phyloP scores from a whole-genome alignment of 78 protist species.

The Dictyostelium purpureum region DNA sequence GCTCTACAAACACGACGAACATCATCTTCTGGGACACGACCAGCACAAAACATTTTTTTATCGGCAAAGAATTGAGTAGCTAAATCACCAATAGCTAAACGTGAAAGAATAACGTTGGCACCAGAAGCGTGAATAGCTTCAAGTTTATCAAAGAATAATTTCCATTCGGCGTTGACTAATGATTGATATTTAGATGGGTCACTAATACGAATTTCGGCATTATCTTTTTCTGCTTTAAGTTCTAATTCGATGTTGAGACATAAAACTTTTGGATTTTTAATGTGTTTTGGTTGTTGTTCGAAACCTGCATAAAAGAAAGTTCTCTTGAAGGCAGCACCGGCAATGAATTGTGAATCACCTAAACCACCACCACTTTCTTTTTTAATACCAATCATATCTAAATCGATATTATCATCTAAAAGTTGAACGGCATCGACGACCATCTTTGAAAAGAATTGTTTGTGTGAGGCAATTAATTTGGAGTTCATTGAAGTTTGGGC shows the following conservation, averaged over 20 bases:
- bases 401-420: conserved; percentile 86
- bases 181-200: conserved; percentile 94
- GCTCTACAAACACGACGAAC: conserved; percentile 92
- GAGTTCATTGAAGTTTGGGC: conserved; percentile 98
- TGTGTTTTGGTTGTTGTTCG: conserved; percentile 99
- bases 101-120: conserved; percentile 97
- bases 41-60: conserved; percentile 99
- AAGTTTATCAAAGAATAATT: conserved; percentile 98
- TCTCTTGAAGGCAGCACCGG: conserved; percentile 99
- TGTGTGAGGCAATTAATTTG: conserved; percentile 94
- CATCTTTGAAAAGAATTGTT: conserved; percentile 96
- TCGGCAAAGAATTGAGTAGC: conserved; percentile 99
- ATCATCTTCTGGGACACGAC: conserved; percentile 98
- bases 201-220: conserved; percentile 97
- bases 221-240: conserved; percentile 98
- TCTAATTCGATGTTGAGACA: conserved; percentile 99
- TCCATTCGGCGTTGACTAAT: conserved; percentile 99
- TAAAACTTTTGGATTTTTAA: conserved; percentile 94
- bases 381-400: conserved; percentile 98
- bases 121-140: conserved; percentile 95
- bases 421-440: conserved; percentile 97
- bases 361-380: conserved; percentile 97
- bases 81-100: conserved; percentile 99
- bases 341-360: conserved; percentile 96
- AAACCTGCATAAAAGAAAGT: conserved; percentile 99